phyloP scores from a whole-genome alignment of 208 protist species.

The Acanthamoeba triangularis region DNA sequence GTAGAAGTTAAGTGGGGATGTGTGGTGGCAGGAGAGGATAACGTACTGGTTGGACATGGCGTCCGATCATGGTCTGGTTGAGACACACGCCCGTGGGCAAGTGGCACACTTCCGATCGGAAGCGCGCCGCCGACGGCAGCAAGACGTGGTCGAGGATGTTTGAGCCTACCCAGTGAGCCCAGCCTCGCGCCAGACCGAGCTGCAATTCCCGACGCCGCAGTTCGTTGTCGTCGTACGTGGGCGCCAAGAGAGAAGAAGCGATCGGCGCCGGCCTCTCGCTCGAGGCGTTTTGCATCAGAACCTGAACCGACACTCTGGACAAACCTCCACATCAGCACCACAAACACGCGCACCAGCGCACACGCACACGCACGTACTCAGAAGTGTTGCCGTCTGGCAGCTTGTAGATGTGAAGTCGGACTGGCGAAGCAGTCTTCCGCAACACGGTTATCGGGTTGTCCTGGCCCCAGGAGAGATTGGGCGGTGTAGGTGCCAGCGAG shows the following conservation, averaged over 20 bases:
- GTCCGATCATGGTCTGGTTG: slow-evolving; percentile 5
- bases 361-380: not conserved
- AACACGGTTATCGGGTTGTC: not conserved
- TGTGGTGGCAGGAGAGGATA: not conserved
- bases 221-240: not conserved
- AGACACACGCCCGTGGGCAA: not conserved
- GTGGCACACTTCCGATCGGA: not conserved
- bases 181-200: not conserved
- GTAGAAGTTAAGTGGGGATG: not conserved
- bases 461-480: not conserved
- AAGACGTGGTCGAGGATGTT: not conserved
- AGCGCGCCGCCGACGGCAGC: not conserved
- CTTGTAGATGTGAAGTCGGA: not conserved
- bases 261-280: not conserved
- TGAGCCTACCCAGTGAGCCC: not conserved
- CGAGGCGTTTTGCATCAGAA: not conserved
- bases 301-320: not conserved
- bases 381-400: not conserved
- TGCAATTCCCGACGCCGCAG: not conserved
- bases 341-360: not conserved
- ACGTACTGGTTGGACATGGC: not conserved
- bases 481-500: not conserved
- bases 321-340: not conserved
- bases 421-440: not conserved
- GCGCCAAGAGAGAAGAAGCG: not conserved